Evolutionary conservation across 2,329 filamentous ascomycete species (phyloP), one percentile per base, ranked within the genome.

Genomic region (Phaeosphaeria sp.): DNA sequence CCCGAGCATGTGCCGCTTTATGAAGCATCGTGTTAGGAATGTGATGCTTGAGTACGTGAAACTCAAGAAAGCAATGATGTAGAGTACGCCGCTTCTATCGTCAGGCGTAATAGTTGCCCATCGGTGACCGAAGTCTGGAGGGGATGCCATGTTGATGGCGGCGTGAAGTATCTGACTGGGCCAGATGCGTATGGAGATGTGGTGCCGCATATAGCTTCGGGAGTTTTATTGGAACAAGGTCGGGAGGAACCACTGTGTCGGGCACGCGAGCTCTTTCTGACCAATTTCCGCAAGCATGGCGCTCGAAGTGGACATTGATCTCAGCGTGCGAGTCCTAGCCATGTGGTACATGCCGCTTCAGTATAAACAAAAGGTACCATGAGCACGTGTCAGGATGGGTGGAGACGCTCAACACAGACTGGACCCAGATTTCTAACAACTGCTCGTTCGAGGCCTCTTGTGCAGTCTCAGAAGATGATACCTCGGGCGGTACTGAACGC

Each of bases 1-100:
- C 0, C 71, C 71, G 41, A 73, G 57, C 7, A 72, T 50, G 15
- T 56, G 61, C 68, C 68, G 65, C 61, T 72, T 72, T 51, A 73
- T 68, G 21, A 61, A 60, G 18, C 63, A 43, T 42, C 71, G 59
- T 18, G 67, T 62, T 22, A 72, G 30, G 43, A 72, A 71, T 0
- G 69, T 65, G 7, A 72, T 49, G 18, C 55, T 53, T 7, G 62
- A 62, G 36, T 73, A 73, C 2, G 58, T 69, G 56, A 73, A 65
- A 5, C 54, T 41, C 23, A 73, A 53, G 39, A 73, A 63, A 9
- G 64, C 52, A 11, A 67, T 55, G 36, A 72, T 71, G 46, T 72
- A 73, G 13, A 73, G 49, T 15, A 60, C 44, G 18, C 71, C 71
- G 21, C 63, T 63, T 48, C 60, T 68, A 42, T 73, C 71, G 33